phyloP scores from a whole-genome alignment of 352 stramenopile species.

The Saprolegnia parasitica region DNA sequence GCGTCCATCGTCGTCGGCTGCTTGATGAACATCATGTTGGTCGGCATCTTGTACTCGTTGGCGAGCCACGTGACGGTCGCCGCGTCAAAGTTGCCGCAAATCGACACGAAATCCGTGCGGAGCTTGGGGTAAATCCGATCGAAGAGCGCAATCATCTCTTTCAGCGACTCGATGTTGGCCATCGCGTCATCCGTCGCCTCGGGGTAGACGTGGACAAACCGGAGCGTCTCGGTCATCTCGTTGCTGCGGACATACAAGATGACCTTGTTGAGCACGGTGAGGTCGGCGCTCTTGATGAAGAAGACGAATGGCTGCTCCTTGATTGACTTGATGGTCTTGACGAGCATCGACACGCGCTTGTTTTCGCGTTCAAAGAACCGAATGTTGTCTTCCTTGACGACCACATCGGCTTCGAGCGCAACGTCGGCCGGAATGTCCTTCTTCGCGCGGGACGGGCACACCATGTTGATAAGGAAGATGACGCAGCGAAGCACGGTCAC shows the following conservation, averaged over 20 bases:
- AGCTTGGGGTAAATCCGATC: slow-evolving; percentile 90
- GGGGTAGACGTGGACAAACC: slow-evolving; percentile 79
- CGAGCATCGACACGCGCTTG: not conserved
- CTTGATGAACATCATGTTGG: slow-evolving; percentile 93
- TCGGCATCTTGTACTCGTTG: slow-evolving; percentile 61
- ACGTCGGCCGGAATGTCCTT: not conserved
- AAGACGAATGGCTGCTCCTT: slow-evolving; percentile 85
- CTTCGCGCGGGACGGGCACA: not conserved
- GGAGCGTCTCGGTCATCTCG: slow-evolving; percentile 87
- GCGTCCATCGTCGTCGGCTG: slow-evolving; percentile 85
- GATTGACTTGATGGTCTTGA: slow-evolving; percentile 42
- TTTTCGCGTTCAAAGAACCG: slow-evolving; percentile 17
- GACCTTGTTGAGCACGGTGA: slow-evolving; percentile 90
- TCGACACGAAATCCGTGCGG: slow-evolving; percentile 74
- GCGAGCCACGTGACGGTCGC: slow-evolving; percentile 81
- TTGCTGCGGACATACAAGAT: slow-evolving; percentile 92
- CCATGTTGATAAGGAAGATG: slow-evolving; percentile 49
- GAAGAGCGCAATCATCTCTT: slow-evolving; percentile 66
- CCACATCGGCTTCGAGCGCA: not conserved
- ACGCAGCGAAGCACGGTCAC: slow-evolving; percentile 71
- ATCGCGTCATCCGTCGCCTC: slow-evolving; percentile 30
- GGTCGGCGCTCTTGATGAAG: slow-evolving; percentile 84
- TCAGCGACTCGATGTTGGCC: slow-evolving; percentile 7
- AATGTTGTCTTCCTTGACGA: not conserved
- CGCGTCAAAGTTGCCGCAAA: slow-evolving; percentile 56